Evolutionary conservation across 2,329 filamentous ascomycete genomes (phyloP).

Genomic region (Plectosphaerella cucumerina): DNA sequence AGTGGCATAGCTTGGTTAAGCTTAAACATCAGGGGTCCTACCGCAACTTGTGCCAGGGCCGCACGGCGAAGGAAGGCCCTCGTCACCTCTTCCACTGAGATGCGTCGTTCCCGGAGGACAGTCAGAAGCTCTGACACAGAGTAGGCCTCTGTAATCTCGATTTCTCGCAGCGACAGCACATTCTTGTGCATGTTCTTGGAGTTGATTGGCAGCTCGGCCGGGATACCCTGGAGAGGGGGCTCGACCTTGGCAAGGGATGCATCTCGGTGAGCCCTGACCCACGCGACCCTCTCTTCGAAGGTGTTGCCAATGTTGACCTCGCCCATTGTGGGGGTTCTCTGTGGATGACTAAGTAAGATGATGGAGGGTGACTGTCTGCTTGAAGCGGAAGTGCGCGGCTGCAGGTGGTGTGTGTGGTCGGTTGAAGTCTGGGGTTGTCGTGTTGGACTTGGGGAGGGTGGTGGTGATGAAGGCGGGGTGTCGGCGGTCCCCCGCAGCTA

Average conservation of each 20-base stretch:
- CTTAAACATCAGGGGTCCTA: conserved; percentile 9
- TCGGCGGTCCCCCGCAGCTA: too few relatives aligned
- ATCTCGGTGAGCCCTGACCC: conserved; percentile 13
- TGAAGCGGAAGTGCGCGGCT: too few relatives aligned
- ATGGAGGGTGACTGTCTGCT: too few relatives aligned
- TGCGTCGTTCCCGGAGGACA: conserved; percentile 18
- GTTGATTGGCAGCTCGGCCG: conserved; percentile 13
- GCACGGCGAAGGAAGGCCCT: conserved; percentile 44
- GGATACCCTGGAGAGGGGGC: conserved; percentile 18
- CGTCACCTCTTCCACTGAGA: conserved; percentile 25
- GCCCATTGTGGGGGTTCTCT: too few relatives aligned
- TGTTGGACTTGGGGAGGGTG: too few relatives aligned
- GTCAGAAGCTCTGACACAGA: conserved; percentile 23
- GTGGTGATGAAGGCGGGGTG: too few relatives aligned
- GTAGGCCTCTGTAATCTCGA: conserved; percentile 29
- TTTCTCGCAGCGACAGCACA: conserved; percentile 25
- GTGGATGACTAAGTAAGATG: too few relatives aligned
- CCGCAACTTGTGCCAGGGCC: conserved; percentile 33
- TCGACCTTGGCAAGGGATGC: conserved; percentile 20
- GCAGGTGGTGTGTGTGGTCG: too few relatives aligned
- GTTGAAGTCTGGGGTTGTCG: too few relatives aligned
- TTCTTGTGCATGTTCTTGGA: conserved; percentile 16
- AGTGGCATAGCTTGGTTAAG: conserved; percentile 7
- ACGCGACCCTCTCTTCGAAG: neutral
- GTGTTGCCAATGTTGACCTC: neutral